phyloP scores from a whole-genome alignment of 2,329 filamentous ascomycete species.

The Raffaelea arxii region DNA sequence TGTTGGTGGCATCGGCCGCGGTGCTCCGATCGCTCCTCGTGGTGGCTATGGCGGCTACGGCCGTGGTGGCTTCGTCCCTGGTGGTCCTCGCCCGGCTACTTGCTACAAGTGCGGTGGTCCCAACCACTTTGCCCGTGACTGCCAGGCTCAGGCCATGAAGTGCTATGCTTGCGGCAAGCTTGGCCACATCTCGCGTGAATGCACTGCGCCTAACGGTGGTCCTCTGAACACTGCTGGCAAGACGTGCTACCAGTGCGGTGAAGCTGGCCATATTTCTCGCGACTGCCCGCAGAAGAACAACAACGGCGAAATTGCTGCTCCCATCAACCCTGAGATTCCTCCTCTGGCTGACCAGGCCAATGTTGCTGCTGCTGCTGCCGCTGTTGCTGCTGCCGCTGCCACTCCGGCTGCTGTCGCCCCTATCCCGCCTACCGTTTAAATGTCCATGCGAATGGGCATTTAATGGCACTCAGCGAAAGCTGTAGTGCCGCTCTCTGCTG shows the following conservation, averaged over 20 bases:
- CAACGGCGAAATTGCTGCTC: conserved; percentile 37
- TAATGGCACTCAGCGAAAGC: too few species aligned
- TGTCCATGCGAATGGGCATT: too few species aligned
- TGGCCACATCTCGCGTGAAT: conserved; percentile 87
- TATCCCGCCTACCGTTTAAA: conserved; percentile 29
- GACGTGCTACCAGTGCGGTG: conserved; percentile 96
- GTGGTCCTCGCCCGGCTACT: conserved; percentile 57
- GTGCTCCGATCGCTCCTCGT: conserved; percentile 53
- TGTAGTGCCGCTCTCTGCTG: too few species aligned
- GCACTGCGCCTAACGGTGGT: conserved; percentile 92
- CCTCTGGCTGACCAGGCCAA: conserved; percentile 31
- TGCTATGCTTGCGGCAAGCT: conserved; percentile 96
- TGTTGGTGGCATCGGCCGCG: conserved; percentile 51
- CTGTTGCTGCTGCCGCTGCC: conserved; percentile 33
- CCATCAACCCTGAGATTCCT: too few species aligned
- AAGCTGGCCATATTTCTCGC: conserved; percentile 90
- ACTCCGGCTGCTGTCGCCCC: conserved; percentile 27
- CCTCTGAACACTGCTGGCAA: conserved; percentile 93
- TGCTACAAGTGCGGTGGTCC: conserved; percentile 75
- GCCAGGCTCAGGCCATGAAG: conserved; percentile 97
- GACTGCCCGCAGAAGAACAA: conserved; percentile 72
- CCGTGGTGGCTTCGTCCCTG: conserved; percentile 62
- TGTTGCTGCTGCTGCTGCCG: conserved; percentile 23
- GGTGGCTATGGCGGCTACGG: conserved; percentile 48
- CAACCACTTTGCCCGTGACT: conserved; percentile 97